A percentile compares a stretch with the other conserved stretches of the same genome.
These are phyloP conservation scores for Leucosporidium creatinivorum DNA, from an alignment of 768 basidiomycete genomes.

Conservation along the genomic window DNA sequence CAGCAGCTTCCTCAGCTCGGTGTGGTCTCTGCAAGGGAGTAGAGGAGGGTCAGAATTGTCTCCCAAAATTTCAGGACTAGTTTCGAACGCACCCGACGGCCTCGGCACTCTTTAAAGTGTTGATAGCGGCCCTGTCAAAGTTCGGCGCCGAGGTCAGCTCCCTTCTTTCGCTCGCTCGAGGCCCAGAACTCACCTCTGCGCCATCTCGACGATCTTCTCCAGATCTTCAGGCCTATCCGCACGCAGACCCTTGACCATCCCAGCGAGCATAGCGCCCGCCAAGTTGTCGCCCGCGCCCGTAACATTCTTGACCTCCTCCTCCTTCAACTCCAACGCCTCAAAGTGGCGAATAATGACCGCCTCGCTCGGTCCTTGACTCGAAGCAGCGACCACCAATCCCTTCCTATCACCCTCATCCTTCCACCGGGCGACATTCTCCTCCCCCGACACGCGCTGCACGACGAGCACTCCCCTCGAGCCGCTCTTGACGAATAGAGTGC, in stretches of 20 bases:
- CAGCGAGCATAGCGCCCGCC: slow-evolving; percentile 72
- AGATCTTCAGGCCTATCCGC: slow-evolving; percentile 39
- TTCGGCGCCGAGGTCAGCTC: not conserved
- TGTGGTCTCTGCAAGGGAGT: too few species aligned
- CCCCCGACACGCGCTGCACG: slow-evolving; percentile 19
- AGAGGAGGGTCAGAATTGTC: too few species aligned
- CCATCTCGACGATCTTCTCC: slow-evolving; percentile 48
- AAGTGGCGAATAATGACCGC: slow-evolving; percentile 66
- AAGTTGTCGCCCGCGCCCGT: slow-evolving; percentile 91
- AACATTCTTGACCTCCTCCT: slow-evolving; percentile 55
- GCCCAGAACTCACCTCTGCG: slow-evolving; percentile 47
- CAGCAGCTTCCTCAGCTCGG: too few species aligned
- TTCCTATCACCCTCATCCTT: slow-evolving; percentile 11
- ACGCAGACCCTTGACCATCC: slow-evolving; percentile 9
- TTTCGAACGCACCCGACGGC: slow-evolving; percentile 7
- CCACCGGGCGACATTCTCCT: slow-evolving; percentile 18
- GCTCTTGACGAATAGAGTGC: slow-evolving; percentile 75
- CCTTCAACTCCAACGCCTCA: slow-evolving; percentile 49
- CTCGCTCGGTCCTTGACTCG: slow-evolving; percentile 47
- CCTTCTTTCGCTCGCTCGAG: too few species aligned
- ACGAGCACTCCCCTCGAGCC: slow-evolving; percentile 50
- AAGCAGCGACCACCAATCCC: slow-evolving; percentile 52
- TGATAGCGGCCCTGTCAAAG: slow-evolving; percentile 15
- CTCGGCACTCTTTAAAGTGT: slow-evolving; percentile 14
- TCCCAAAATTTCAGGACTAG: too few species aligned